Percentiles rank a stretch among this genome's conserved stretches.
Conservation (phyloP, 1,139 yeast species). For the Saccharomyces pastorianus region DNA sequence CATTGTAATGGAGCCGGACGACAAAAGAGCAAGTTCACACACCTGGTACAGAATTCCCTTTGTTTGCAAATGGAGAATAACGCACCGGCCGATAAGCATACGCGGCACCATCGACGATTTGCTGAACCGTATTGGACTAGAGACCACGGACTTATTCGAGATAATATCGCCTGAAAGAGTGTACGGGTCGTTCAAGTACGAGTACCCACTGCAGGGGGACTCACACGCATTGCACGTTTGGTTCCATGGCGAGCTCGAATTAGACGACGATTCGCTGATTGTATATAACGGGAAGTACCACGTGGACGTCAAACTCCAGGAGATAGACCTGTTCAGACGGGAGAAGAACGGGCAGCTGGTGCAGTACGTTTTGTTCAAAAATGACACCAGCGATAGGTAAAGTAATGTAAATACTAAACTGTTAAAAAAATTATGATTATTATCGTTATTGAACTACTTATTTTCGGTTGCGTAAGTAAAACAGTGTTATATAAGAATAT, state of each 20-base stretch:
- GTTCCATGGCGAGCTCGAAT: constrained; percentile 26
- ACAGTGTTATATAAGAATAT: not conserved
- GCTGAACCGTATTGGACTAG: constrained; percentile 17
- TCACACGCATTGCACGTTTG: constrained; percentile 26
- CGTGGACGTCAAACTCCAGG: constrained; percentile 25
- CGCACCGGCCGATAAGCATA: constrained; percentile 21
- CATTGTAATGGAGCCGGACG: constrained; percentile 14
- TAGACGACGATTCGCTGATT: constrained; percentile 19
- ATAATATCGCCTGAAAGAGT: constrained; percentile 22
- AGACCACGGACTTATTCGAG: constrained; percentile 20
- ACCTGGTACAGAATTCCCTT: constrained; percentile 24
- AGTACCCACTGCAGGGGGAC: constrained; percentile 23
- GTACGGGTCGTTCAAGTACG: constrained; percentile 27
- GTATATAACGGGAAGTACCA: constrained; percentile 28
- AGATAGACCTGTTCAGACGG: constrained; percentile 21
- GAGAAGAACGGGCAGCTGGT: constrained; percentile 22
- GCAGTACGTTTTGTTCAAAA: constrained; percentile 25
- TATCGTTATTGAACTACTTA: too few relatives aligned
- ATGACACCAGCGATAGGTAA: not conserved
- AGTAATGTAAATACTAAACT: not conserved
- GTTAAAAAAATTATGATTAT: not conserved
- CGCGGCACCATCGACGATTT: constrained; percentile 12
- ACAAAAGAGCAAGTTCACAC: constrained; percentile 8
- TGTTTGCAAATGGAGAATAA: constrained; percentile 23
- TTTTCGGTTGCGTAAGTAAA: too few relatives aligned